phyloP scores from a whole-genome alignment of 306 rosid genomes.

The Adenanthera pavonina region DNA sequence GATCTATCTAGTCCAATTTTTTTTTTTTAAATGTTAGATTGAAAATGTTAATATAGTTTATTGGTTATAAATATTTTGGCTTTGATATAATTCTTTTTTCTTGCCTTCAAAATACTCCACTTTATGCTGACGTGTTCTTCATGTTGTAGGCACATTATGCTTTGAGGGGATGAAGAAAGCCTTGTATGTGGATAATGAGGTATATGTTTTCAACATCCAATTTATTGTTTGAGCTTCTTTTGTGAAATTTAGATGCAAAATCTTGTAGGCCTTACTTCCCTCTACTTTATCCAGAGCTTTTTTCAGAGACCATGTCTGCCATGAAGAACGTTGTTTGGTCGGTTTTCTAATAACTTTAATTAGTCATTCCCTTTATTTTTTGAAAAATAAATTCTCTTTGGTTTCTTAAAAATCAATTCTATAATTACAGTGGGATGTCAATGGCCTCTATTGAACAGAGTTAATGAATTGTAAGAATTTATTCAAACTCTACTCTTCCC shows the following conservation, averaged over 20 bases:
- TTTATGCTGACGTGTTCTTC: conserved; percentile 3
- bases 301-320: conserved; percentile 47
- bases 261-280: not conserved
- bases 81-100: not conserved
- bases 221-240: not conserved
- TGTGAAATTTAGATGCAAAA: conserved; percentile 17
- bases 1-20: not conserved
- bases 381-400: too few species aligned
- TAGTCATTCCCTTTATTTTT: not conserved
- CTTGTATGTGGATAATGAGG: conserved; percentile 20
- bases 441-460: not conserved
- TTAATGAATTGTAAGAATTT: not conserved
- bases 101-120: not conserved
- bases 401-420: not conserved
- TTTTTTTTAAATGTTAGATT: not conserved
- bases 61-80: not conserved
- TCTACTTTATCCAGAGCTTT: conserved; percentile 1
- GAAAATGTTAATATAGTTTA: not conserved
- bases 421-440: not conserved
- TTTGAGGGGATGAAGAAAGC: conserved; percentile 30
- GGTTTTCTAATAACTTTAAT: not conserved
- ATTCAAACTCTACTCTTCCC: not conserved
- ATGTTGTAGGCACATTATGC: conserved; percentile 5
- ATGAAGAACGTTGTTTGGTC: conserved; percentile 46
- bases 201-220: not conserved